Percentiles rank a stretch among this genome's conserved stretches.
phyloP scores from a whole-genome alignment of 441 rosid genomes.

The California macrophylla region DNA sequence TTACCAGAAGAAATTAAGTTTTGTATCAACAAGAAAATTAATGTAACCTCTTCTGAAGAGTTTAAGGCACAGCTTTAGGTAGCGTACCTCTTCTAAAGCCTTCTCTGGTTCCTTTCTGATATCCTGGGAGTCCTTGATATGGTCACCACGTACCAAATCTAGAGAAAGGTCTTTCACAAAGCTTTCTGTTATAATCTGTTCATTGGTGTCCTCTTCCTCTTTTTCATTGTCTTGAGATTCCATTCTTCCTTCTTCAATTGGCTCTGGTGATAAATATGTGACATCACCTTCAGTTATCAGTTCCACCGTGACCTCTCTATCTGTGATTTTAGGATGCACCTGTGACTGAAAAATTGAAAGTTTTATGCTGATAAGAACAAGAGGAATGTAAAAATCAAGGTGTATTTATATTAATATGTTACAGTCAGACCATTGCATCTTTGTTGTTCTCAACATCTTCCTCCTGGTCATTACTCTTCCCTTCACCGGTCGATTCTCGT shows the following conservation, averaged over 20 bases:
- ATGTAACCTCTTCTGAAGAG: background rate
- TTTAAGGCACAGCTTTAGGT: background rate
- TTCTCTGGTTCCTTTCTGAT: slow-evolving; percentile 8
- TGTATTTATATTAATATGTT: background rate
- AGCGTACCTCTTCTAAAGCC: slow-evolving; percentile 12
- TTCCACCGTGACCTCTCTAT: slow-evolving; percentile 1
- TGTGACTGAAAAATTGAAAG: background rate
- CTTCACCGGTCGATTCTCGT: slow-evolving; percentile 17
- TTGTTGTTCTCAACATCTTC: background rate
- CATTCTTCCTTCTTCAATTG: slow-evolving; percentile 13
- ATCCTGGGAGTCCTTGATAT: slow-evolving; percentile 10
- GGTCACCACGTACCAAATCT: slow-evolving; percentile 13
- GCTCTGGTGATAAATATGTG: background rate
- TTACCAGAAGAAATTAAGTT: slow-evolving; percentile 15
- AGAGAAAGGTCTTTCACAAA: slow-evolving; percentile 10
- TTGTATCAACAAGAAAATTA: slow-evolving; percentile 7
- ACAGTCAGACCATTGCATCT: slow-evolving; percentile 19
- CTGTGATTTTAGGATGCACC: slow-evolving; percentile 15
- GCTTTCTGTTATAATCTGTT: slow-evolving; percentile 9
- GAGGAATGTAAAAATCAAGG: background rate
- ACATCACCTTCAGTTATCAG: slow-evolving; percentile 4
- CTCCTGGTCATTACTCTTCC: slow-evolving; percentile 2
- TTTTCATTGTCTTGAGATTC: slow-evolving; percentile 7
- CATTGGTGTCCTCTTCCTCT: slow-evolving; percentile 8
- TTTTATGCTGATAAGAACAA: background rate